Evolutionary conservation across 768 basidiomycete species (phyloP).

Genomic region (Leccinum disarticulatum): DNA sequence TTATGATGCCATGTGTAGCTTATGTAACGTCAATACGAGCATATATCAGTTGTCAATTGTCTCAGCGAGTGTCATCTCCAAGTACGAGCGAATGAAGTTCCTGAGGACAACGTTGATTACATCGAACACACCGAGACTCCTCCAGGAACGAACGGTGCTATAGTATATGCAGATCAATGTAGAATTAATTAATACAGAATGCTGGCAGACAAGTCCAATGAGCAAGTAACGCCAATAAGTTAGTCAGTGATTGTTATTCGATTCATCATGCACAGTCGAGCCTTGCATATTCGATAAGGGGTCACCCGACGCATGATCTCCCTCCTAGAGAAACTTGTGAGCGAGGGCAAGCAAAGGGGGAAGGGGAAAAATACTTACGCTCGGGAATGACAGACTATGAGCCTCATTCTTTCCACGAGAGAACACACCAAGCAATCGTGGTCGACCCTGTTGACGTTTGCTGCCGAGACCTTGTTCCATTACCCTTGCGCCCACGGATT

Average conservation of each 20-base stretch:
- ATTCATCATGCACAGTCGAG: conserved; percentile 9
- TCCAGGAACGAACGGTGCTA: not conserved
- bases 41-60: not conserved
- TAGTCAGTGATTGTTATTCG: conserved; percentile 4
- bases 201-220: not conserved
- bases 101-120: not conserved
- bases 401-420: conserved; percentile 23
- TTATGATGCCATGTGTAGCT: conserved; percentile 15
- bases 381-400: not conserved
- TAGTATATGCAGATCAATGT: not conserved
- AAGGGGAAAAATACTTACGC: conserved; percentile 12
- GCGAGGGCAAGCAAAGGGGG: not conserved
- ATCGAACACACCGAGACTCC: not conserved
- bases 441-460: conserved; percentile 27
- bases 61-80: not conserved
- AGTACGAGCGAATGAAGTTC: not conserved
- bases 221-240: conserved; percentile 3
- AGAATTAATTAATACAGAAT: not conserved
- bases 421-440: conserved; percentile 32
- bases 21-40: conserved; percentile 10
- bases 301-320: conserved; percentile 7
- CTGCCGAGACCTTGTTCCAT: conserved; percentile 12
- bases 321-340: conserved; percentile 1
- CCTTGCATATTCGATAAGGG: not conserved
- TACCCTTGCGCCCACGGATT: conserved; percentile 28